Conservation (phyloP, 495 filamentous ascomycete species). For the Parathielavia appendiculata region DNA sequence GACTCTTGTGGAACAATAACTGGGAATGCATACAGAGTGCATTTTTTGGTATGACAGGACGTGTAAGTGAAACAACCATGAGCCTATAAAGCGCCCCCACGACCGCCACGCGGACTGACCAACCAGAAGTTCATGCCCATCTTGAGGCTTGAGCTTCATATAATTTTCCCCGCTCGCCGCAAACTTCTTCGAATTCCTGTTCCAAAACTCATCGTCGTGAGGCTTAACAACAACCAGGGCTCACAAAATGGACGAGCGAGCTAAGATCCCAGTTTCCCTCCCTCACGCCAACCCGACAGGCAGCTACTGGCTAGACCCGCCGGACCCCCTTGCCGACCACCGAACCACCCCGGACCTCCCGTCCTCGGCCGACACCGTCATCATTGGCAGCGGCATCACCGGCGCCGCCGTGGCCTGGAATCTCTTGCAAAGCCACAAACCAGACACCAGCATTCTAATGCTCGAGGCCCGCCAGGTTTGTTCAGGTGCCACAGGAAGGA, state of each 20-base stretch:
- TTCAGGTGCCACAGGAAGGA: conserved; percentile 57
- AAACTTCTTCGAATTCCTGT: not conserved
- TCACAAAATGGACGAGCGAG: conserved; percentile 41
- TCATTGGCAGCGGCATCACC: conserved; percentile 69
- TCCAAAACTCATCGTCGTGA: not conserved
- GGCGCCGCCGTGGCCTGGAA: conserved; percentile 57
- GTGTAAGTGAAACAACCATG: not conserved
- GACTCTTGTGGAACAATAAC: no score
- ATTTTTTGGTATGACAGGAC: not conserved
- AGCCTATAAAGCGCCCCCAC: not conserved
- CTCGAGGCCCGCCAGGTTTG: conserved; percentile 55
- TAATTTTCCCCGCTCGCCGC: not conserved
- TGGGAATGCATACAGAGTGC: not conserved
- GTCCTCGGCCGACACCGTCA: conserved; percentile 48
- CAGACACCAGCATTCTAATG: conserved; percentile 45
- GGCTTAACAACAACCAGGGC: not conserved
- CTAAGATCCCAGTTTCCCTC: conserved; percentile 43
- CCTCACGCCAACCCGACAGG: conserved; percentile 55
- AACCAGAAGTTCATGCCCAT: not conserved
- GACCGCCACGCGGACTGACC: not conserved
- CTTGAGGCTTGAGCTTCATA: no score
- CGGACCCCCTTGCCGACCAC: conserved; percentile 50
- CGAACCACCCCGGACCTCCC: conserved; percentile 47
- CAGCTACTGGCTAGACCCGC: conserved; percentile 68
- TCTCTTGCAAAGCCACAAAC: conserved; percentile 37